phyloP scores from a whole-genome alignment of 2,329 filamentous ascomycete species.

The Dactylonectria estremocensis region DNA sequence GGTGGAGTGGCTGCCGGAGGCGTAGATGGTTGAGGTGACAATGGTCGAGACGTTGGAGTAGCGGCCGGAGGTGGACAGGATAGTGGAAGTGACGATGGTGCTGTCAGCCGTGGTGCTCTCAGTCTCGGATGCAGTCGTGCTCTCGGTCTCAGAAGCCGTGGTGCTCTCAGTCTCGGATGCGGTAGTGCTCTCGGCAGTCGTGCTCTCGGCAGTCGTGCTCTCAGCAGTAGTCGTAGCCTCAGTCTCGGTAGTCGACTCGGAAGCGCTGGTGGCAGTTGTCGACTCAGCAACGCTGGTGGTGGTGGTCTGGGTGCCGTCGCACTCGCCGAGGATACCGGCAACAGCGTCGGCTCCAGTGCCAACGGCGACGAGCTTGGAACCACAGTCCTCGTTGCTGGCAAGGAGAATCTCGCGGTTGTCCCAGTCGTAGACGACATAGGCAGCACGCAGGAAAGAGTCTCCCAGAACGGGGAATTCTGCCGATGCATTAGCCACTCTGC shows the following conservation, averaged over 20 bases:
- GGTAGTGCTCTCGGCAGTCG: conserved; percentile 1
- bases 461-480: conserved; percentile 58
- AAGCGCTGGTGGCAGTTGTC: conserved; percentile 32
- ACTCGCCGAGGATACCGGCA: conserved; percentile 51
- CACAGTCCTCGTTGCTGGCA: conserved; percentile 57
- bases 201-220: background rate
- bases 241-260: conserved; percentile 5
- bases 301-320: conserved; percentile 39
- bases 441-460: conserved; percentile 61
- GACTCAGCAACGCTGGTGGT: conserved; percentile 25
- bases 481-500: background rate
- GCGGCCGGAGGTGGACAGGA: conserved; percentile 34
- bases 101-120: background rate
- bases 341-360: conserved; percentile 58
- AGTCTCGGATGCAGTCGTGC: background rate
- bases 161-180: background rate
- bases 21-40: conserved; percentile 14
- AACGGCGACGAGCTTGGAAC: conserved; percentile 55
- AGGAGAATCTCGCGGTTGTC: conserved; percentile 58
- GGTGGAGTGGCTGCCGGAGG: background rate
- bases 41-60: conserved; percentile 39
- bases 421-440: conserved; percentile 61
- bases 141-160: background rate
- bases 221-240: background rate
- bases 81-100: conserved; percentile 22